Conservation (phyloP, 768 basidiomycete species). For the Serpula lacrymans region DNA sequence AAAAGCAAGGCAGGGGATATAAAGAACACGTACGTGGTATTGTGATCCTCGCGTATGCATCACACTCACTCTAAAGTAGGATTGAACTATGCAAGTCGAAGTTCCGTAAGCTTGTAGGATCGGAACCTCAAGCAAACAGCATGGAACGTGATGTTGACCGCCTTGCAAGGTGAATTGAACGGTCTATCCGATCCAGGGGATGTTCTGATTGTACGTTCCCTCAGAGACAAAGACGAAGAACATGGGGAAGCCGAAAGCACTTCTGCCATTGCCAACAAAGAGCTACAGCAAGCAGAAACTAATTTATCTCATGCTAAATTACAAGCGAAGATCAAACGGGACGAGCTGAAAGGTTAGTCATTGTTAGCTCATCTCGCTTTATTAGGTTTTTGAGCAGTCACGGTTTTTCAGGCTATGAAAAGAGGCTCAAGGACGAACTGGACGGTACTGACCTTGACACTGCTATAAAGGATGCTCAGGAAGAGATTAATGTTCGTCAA, state of each 20-base stretch:
- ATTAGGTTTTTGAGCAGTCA: neutral
- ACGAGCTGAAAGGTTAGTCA: slow-evolving; percentile 58
- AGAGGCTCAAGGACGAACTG: slow-evolving; percentile 36
- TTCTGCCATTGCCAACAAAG: slow-evolving; percentile 44
- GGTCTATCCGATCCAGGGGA: too few relatives aligned
- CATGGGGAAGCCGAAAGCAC: slow-evolving; percentile 33
- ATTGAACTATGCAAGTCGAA: slow-evolving; percentile 57
- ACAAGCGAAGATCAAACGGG: slow-evolving; percentile 58
- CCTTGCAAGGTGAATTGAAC: slow-evolving; percentile 54
- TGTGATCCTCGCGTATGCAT: slow-evolving; percentile 5
- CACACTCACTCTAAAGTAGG: slow-evolving; percentile 36
- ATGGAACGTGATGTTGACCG: slow-evolving; percentile 75
- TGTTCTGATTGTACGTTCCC: neutral
- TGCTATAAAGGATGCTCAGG: slow-evolving; percentile 41
- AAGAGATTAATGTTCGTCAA: slow-evolving; percentile 12
- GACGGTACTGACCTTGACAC: slow-evolving; percentile 40
- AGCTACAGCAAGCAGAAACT: slow-evolving; percentile 62
- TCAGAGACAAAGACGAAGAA: slow-evolving; percentile 69
- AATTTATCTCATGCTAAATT: slow-evolving; percentile 55
- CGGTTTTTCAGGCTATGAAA: slow-evolving; percentile 30
- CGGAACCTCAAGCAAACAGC: slow-evolving; percentile 52
- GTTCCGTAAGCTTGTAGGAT: slow-evolving; percentile 63
- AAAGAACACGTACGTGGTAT: slow-evolving; percentile 56
- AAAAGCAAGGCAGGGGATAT: slow-evolving; percentile 65
- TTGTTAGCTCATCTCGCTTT: neutral